Percentiles rank a stretch among this genome's conserved stretches.
Conservation (phyloP, 2,329 filamentous ascomycete genomes). For the Arachnomyces sp. region DNA sequence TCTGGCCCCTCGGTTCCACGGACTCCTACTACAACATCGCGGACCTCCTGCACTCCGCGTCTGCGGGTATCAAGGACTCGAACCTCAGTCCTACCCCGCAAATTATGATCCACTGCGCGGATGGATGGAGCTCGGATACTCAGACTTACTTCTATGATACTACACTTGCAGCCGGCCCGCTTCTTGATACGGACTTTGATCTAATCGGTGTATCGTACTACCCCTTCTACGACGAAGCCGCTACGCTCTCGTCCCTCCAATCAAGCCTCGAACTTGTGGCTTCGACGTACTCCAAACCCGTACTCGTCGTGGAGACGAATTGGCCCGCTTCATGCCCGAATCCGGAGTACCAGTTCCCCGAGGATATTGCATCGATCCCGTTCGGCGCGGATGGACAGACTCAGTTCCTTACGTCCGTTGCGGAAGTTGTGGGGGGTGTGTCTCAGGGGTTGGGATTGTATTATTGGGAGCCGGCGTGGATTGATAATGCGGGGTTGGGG, state of each 20-base stretch:
- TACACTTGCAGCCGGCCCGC: slow-evolving; percentile 45
- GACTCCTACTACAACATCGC: slow-evolving; percentile 53
- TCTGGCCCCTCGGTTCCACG: slow-evolving; percentile 56
- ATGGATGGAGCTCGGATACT: slow-evolving; percentile 62
- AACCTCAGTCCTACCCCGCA: slow-evolving; percentile 49
- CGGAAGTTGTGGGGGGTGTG: slow-evolving; percentile 46
- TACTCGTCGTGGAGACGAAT: slow-evolving; percentile 62
- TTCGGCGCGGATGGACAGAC: slow-evolving; percentile 56
- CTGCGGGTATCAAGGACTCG: slow-evolving; percentile 57
- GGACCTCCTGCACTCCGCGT: slow-evolving; percentile 54
- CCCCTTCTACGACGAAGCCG: slow-evolving; percentile 57
- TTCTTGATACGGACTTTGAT: slow-evolving; percentile 53
- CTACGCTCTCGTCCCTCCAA: slow-evolving; percentile 51
- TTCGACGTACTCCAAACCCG: slow-evolving; percentile 53
- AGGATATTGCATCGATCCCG: slow-evolving; percentile 52
- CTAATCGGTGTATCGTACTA: slow-evolving; percentile 67
- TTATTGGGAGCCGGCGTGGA: slow-evolving; percentile 68
- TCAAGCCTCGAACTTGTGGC: slow-evolving; percentile 52
- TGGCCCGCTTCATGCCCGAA: slow-evolving; percentile 59
- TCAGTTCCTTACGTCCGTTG: slow-evolving; percentile 53
- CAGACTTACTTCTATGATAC: slow-evolving; percentile 59
- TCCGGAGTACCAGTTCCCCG: slow-evolving; percentile 51
- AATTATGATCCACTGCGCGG: slow-evolving; percentile 68
- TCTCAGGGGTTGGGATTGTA: slow-evolving; percentile 53
- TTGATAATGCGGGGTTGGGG: slow-evolving; percentile 56